Evolutionary conservation across 2,329 filamentous ascomycete species (phyloP), one percentile per base, ranked within the genome.

Genomic region (Pseudocercospora fuligena): DNA sequence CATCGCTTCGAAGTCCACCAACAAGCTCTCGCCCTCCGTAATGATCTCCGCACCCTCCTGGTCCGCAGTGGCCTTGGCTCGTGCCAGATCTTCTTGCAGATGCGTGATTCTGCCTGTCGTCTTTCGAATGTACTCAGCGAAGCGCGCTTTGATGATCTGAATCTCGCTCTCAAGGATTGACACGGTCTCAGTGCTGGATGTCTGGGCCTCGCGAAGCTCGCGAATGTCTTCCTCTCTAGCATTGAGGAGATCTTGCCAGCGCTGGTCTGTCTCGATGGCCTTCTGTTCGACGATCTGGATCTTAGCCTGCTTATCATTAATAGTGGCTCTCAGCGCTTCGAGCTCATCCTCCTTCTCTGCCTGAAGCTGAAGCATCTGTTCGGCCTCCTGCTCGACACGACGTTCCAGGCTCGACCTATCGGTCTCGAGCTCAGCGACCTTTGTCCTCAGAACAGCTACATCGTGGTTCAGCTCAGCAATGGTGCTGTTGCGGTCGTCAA

Each of bases 201-300:
- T 74, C 6, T 68, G 29, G 47, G 69, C 63, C 16, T 64, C 59
- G 19, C 66, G 67, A 62, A 82, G 75, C n/a, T 70, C 65, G 16
- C 75, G 74, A 62, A 82, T 80, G 54, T 80, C 77, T 56, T 73
- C 72, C 54, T 81, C 77, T 43, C 78, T 76, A 11, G 76, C 77
- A 12, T 75, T 73, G 21, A 81, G 73, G 11, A 80, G 74, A 60
- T 81, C 79, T 64, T 78, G 78, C 69, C 82, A 79, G 27, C 78
- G 77, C 3, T 74, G 75, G 64, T 83, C 82, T 56, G 80, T 78
- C 46, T 75, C 70, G 11, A 68, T 56, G 9, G 76, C 75, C 60
- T 77, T 78, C 59, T 73, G 66, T 60, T 75, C 73, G 12, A 78
- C 72, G 33, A 71, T 63, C 12, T 73, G 64, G 25, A 78, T 78